Conservation (phyloP, 352 stramenopile species). For the Phytophthora constricta region DNA sequence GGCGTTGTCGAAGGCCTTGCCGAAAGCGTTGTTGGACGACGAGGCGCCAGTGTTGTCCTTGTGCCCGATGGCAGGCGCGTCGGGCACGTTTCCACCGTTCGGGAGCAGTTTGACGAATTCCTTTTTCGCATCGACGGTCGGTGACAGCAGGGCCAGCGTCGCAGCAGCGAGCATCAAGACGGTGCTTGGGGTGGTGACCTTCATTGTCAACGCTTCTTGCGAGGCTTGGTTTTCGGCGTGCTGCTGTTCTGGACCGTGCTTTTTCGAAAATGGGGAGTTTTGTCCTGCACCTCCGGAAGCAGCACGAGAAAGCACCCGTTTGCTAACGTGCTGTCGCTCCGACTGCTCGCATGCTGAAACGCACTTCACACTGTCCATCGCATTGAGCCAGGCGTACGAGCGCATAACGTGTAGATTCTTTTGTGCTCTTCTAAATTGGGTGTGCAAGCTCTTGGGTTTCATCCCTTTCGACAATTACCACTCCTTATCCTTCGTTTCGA, state of each 20-base stretch:
- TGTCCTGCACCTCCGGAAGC: conserved; percentile 10
- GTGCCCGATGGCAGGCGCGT: conserved; percentile 37
- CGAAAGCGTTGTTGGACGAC: conserved; percentile 31
- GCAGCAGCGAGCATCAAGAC: neutral
- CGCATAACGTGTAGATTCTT: too few species aligned
- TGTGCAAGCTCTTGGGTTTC: neutral
- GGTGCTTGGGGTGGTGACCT: conserved; percentile 1
- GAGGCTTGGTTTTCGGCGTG: neutral
- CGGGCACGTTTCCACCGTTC: conserved; percentile 38
- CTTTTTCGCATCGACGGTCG: conserved; percentile 1
- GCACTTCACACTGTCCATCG: neutral
- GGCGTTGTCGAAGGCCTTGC: conserved; percentile 30
- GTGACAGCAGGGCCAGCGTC: neutral
- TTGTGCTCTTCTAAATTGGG: too few species aligned
- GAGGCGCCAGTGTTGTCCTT: conserved; percentile 12
- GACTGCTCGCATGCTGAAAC: neutral
- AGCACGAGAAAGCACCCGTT: neutral
- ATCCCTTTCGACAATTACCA: neutral
- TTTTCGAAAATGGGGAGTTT: conserved; percentile 8
- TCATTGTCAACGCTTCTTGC: too few species aligned
- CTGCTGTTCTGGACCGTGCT: neutral
- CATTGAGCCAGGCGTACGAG: too few species aligned
- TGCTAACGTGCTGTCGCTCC: neutral
- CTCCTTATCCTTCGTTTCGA: neutral
- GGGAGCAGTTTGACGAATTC: conserved; percentile 32